Conservation (phyloP, 2,329 filamentous ascomycete genomes). For the Penicillium sp. region DNA sequence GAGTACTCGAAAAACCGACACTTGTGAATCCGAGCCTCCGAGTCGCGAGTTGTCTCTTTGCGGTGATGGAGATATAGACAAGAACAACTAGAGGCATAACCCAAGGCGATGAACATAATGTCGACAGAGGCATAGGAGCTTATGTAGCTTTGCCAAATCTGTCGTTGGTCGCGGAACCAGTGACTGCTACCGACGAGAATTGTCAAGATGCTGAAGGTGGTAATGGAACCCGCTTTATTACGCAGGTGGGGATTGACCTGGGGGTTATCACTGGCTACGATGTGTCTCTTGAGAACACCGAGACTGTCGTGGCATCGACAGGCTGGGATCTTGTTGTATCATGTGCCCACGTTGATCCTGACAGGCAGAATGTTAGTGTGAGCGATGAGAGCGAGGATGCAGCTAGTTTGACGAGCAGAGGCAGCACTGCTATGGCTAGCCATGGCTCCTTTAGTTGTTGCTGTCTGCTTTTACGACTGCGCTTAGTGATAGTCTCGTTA, state of each 20-base stretch:
- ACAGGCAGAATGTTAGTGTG: not conserved
- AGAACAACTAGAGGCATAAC: too few species aligned
- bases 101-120: slow-evolving; percentile 5
- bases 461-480: slow-evolving; percentile 1
- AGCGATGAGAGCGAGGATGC: not conserved
- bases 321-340: slow-evolving; percentile 24
- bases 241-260: slow-evolving; percentile 26
- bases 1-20: not conserved
- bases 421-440: not conserved
- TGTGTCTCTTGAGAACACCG: slow-evolving; percentile 15
- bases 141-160: slow-evolving; percentile 29
- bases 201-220: slow-evolving; percentile 22
- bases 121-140: slow-evolving; percentile 28
- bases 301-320: slow-evolving; percentile 17
- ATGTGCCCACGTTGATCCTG: slow-evolving; percentile 26
- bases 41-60: too few species aligned
- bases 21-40: not conserved
- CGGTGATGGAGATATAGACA: too few species aligned
- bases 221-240: slow-evolving; percentile 24
- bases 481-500: not conserved
- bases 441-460: not conserved
- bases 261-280: slow-evolving; percentile 25
- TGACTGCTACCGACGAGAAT: slow-evolving; percentile 24
- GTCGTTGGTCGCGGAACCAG: slow-evolving; percentile 26
- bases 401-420: not conserved